A percentile compares a stretch with the other conserved stretches of the same genome.
These are phyloP conservation scores for Maudiozyma bulderi DNA, from an alignment of 805 yeast species.

Conservation along the genomic window DNA sequence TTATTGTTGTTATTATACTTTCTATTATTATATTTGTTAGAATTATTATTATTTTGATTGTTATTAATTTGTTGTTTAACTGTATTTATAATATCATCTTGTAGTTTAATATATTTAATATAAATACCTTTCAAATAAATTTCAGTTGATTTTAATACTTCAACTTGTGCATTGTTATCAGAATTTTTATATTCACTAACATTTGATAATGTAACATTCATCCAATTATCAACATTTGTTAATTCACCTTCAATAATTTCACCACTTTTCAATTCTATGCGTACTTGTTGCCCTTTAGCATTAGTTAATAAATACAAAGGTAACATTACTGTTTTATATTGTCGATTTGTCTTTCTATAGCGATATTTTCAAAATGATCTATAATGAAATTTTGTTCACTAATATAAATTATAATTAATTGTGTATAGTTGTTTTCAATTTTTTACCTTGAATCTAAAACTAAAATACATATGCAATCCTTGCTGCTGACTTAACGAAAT, in stretches of 20 bases:
- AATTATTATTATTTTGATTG: constrained; percentile 33
- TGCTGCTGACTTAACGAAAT: too few species aligned
- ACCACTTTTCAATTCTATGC: constrained; percentile 86
- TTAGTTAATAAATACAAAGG: constrained; percentile 87
- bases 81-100: constrained; percentile 66
- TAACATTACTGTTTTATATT: constrained; percentile 35
- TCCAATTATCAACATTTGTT: constrained; percentile 85
- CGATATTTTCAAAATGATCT: background rate
- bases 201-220: constrained; percentile 79
- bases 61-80: constrained; percentile 56
- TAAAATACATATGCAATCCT: too few species aligned
- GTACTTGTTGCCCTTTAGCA: constrained; percentile 78
- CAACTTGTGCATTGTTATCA: constrained; percentile 22
- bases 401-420: too few species aligned
- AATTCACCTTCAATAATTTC: constrained; percentile 80
- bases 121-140: constrained; percentile 79
- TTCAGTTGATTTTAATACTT: constrained; percentile 56
- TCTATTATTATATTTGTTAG: constrained; percentile 26
- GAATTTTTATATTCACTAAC: constrained; percentile 46
- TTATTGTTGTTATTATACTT: constrained; percentile 26
- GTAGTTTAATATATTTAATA: constrained; percentile 67
- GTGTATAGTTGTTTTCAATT: background rate
- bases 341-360: background rate
- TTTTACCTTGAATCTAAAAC: background rate
- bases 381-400: too few species aligned